Evolutionary conservation across 192 early-diverging fungal genomes (phyloP), one percentile per base, ranked within the genome.

Genomic region (Mortierella claussenii): DNA sequence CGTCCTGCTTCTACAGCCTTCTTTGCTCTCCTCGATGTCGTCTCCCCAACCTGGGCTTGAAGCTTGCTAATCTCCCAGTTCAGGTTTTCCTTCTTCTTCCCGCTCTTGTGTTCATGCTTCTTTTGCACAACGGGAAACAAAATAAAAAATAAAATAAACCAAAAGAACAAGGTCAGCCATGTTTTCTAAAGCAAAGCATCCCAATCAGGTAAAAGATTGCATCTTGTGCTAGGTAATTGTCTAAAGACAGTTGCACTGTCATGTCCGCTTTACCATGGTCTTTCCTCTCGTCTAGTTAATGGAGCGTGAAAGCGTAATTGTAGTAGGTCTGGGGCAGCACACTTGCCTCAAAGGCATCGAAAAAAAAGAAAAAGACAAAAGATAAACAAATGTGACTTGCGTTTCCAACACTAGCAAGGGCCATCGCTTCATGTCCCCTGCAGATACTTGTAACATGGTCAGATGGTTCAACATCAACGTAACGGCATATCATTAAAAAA

Each of bases 1-100:
- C 58, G 26, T 33, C 43, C 60, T 24, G 69, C 73, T 27, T 66
- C 73, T 34, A 76, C 52, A 23, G 36, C 47, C 53, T 67, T 66
- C 52, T 67, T 66, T 20, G 59, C 73, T 45, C 59, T 76, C 53
- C 61, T 60, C 1, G 65, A 76, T 5, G 56, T 60, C 2, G 73
- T 51, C 40, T 76, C 73, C 34, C 73, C 73, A n/a, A 76, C 52
- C 36, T 76, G 64, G 13, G 73, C 73, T 32, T 76, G 64, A 0
- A 76, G 58, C 37, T 76, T 76, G 30, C 65, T 54, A 34, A 76
- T 76, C 45, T 76, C 73, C 73, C 73, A 76, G 27, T 50, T 50
- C 4, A 76, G 58, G 28, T 58, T 68, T n/a, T 68, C 55, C 65
- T 68, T 68, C 55, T 76, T 76, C 52, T 66, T 75, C 36, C 55